Conservation (phyloP, 2,329 filamentous ascomycete species). For the Fusarium burgessii region DNA sequence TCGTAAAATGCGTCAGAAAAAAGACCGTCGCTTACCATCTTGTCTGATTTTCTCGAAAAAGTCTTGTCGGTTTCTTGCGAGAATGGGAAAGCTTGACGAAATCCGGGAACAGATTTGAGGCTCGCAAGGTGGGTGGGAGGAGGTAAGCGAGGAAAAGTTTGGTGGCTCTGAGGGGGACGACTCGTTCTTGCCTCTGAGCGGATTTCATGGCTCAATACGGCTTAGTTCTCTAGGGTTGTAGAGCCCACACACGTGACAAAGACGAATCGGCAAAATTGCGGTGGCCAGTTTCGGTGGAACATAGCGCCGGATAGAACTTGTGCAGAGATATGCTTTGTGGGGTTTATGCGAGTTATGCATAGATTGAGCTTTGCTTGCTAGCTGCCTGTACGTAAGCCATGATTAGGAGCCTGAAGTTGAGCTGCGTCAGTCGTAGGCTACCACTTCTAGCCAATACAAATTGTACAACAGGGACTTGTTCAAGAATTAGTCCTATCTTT, state of each 20-base stretch:
- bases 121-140: slow-evolving; percentile 62
- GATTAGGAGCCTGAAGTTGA: slow-evolving; percentile 13
- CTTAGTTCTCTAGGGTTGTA: slow-evolving; percentile 56
- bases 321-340: slow-evolving; percentile 36
- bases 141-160: slow-evolving; percentile 64
- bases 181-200: slow-evolving; percentile 51
- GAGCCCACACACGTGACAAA: slow-evolving; percentile 54
- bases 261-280: not conserved
- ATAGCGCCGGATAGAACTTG: slow-evolving; percentile 36
- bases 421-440: slow-evolving; percentile 34
- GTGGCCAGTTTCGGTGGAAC: slow-evolving; percentile 41
- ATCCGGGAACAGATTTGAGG: slow-evolving; percentile 68
- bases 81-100: slow-evolving; percentile 62
- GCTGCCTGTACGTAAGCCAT: slow-evolving; percentile 29
- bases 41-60: slow-evolving; percentile 67
- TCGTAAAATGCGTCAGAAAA: slow-evolving; percentile 32
- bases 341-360: slow-evolving; percentile 40
- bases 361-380: slow-evolving; percentile 20
- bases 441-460: slow-evolving; percentile 22
- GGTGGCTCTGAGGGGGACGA: slow-evolving; percentile 53
- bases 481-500: not conserved
- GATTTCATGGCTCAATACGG: slow-evolving; percentile 55
- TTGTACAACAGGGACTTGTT: not conserved
- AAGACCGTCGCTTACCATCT: slow-evolving; percentile 71
- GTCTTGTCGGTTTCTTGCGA: slow-evolving; percentile 60